Evolutionary conservation across 2,329 filamentous ascomycete genomes (phyloP).

Genomic region (Phyllosticta citriasiana): DNA sequence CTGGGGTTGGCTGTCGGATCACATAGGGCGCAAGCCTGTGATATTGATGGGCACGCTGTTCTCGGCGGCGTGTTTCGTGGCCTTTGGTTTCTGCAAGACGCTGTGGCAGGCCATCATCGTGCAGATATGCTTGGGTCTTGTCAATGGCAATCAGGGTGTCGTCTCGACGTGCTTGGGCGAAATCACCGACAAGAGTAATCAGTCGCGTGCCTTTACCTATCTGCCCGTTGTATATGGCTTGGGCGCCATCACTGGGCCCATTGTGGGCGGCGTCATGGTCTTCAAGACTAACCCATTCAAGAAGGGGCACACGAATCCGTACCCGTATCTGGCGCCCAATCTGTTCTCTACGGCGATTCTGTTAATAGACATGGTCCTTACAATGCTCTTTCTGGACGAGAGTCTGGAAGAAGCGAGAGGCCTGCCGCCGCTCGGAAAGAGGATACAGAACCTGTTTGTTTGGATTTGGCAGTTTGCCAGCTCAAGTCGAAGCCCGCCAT

Average conservation of each 20-base stretch:
- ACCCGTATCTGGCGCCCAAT: constrained; percentile 81
- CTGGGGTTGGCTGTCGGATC: constrained; percentile 78
- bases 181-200: constrained; percentile 89
- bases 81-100: constrained; percentile 76
- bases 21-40: constrained; percentile 70
- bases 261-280: constrained; percentile 79
- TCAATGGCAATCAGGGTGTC: constrained; percentile 91
- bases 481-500: constrained; percentile 48
- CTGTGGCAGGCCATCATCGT: constrained; percentile 79
- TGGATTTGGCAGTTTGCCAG: constrained; percentile 63
- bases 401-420: constrained; percentile 60
- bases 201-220: constrained; percentile 88
- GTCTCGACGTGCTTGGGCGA: constrained; percentile 91
- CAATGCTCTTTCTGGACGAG: constrained; percentile 77
- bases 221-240: constrained; percentile 93
- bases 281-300: constrained; percentile 50
- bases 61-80: constrained; percentile 69
- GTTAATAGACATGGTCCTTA: constrained; percentile 59
- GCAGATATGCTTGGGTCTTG: constrained; percentile 80
- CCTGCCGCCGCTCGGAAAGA: constrained; percentile 49
- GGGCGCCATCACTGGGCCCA: constrained; percentile 84
- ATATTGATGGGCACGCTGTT: constrained; percentile 74
- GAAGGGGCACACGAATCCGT: constrained; percentile 43
- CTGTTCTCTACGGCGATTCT: constrained; percentile 66
- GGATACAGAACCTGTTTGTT: constrained; percentile 51